These are phyloP conservation scores for Helichrysum umbraculigerum DNA, from an alignment of 129 eudicot genomes.

Conservation along the genomic window DNA sequence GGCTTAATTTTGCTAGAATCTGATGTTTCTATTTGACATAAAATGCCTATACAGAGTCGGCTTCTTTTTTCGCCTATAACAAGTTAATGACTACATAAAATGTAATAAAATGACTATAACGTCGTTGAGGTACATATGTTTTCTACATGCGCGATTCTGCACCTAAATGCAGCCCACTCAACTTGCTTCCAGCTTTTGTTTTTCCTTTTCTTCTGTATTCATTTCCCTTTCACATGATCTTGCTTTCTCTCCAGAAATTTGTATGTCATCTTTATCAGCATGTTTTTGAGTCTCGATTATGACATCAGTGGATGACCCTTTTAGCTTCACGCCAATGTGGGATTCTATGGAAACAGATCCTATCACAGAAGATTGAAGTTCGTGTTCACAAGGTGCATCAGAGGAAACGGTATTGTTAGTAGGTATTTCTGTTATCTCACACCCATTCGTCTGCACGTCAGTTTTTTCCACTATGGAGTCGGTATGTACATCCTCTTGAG, in stretches of 20 bases:
- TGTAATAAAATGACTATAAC: background rate
- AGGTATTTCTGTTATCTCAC: background rate
- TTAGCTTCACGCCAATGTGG: background rate
- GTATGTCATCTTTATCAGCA: background rate
- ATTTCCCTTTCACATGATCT: conserved; percentile 7
- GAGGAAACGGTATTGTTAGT: background rate
- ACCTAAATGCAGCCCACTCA: conserved; percentile 3
- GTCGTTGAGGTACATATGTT: conserved; percentile 12
- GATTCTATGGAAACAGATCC: background rate
- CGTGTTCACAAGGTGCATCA: conserved; percentile 2
- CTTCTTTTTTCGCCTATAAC: background rate
- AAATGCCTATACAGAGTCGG: background rate
- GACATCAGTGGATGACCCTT: conserved; percentile 13
- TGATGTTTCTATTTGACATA: background rate
- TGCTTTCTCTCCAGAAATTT: conserved; percentile 1
- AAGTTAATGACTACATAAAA: background rate
- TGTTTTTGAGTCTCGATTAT: background rate
- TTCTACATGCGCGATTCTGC: background rate
- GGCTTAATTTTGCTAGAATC: conserved; percentile 1
- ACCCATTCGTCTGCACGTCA: conserved; percentile 14
- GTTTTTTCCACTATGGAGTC: background rate
- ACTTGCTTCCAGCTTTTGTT: background rate
- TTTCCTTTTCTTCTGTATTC: background rate
- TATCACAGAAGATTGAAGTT: background rate
- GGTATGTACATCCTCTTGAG: background rate